Conservation (phyloP, 176 grass and related monocot species). For the Lolium perenne region DNA sequence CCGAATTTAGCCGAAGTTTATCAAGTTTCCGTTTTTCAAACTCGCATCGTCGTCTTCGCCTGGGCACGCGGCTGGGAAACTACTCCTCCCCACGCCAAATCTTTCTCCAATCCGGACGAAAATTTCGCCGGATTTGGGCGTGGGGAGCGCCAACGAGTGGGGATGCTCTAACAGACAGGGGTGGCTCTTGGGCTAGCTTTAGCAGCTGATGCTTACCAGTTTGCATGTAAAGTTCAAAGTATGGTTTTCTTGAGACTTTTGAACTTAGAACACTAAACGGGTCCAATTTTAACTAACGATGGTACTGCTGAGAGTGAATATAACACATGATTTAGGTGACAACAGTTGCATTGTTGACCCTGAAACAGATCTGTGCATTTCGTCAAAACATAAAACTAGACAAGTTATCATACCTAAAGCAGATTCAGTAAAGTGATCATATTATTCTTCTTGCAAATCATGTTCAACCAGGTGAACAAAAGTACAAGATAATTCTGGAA, state of each 20-base stretch:
- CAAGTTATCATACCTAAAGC: background rate
- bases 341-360: background rate
- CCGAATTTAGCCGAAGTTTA: too few relatives aligned
- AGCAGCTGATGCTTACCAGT: background rate
- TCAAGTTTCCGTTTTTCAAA: too few relatives aligned
- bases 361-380: background rate
- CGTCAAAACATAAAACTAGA: background rate
- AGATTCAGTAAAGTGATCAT: background rate
- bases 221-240: background rate
- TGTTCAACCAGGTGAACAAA: slow-evolving; percentile 1
- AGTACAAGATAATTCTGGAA: background rate
- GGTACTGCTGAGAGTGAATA: background rate
- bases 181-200: too few relatives aligned
- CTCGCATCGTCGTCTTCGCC: too few relatives aligned
- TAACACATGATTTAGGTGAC: too few relatives aligned
- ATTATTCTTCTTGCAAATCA: slow-evolving; percentile 21
- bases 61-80: too few relatives aligned
- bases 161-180: too few relatives aligned
- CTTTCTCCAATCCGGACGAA: too few relatives aligned
- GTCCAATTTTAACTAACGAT: background rate
- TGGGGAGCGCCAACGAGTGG: too few relatives aligned
- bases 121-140: too few relatives aligned
- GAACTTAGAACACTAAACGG: too few relatives aligned
- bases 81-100: too few relatives aligned
- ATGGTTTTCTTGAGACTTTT: background rate